Percentiles rank a stretch among this genome's conserved stretches.
phyloP scores from a whole-genome alignment of 225 moss, liverwort and hornwort genomes.

The Anthoceros angustus region DNA sequence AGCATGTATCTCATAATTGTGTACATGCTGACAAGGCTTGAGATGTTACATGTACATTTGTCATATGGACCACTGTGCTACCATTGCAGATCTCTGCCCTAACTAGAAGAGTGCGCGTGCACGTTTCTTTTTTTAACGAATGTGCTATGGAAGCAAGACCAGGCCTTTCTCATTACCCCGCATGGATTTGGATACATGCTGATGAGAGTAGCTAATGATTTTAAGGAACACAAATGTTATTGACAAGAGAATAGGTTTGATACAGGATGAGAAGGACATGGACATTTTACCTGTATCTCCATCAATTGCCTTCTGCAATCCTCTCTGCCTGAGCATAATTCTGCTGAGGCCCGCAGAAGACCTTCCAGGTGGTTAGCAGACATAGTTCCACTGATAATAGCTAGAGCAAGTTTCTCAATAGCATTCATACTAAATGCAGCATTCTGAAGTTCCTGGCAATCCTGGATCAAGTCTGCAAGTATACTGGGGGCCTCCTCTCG shows the following conservation, averaged over 20 bases:
- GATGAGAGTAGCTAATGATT: no score
- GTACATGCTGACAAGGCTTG: no score
- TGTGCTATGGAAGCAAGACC: no score
- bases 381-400: slow-evolving; percentile 47
- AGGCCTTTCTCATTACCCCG: no score
- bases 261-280: not conserved
- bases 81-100: no score
- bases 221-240: no score
- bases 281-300: slow-evolving; percentile 44
- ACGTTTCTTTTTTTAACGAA: no score
- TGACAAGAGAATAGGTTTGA: not conserved
- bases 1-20: not conserved
- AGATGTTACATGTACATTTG: no score
- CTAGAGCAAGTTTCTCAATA: slow-evolving; percentile 65
- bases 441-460: slow-evolving; percentile 79
- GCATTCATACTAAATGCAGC: slow-evolving; percentile 55
- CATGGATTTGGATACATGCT: no score
- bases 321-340: slow-evolving; percentile 77
- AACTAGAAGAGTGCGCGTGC: no score
- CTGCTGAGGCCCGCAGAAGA: slow-evolving; percentile 71
- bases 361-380: slow-evolving; percentile 79
- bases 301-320: slow-evolving; percentile 71
- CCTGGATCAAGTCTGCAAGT: slow-evolving; percentile 62
- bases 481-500: slow-evolving; percentile 88
- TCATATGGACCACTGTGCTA: no score